These are phyloP conservation scores for Salmacisia buchloeana DNA, from an alignment of 1,284 basidiomycete species.

Conservation along the genomic window DNA sequence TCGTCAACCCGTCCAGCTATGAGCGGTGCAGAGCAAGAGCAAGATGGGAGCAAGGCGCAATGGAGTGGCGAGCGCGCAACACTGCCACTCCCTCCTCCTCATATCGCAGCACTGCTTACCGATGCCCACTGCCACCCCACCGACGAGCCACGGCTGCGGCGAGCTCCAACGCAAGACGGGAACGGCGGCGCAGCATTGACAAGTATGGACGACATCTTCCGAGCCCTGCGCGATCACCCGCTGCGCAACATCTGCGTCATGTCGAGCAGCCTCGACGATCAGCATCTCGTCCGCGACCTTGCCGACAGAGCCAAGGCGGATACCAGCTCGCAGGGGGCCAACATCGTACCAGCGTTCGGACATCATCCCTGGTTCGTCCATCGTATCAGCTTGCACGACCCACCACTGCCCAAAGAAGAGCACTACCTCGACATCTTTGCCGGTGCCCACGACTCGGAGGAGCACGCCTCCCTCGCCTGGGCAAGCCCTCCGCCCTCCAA, in stretches of 20 bases:
- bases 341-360: conserved; percentile 13
- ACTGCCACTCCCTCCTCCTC: neutral
- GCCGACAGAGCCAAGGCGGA: conserved; percentile 5
- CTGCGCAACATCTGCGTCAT: conserved; percentile 31
- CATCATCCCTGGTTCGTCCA: conserved; percentile 45
- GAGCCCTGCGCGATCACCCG: conserved; percentile 10
- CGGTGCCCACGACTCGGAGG: neutral
- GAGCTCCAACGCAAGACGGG: neutral
- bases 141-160: conserved; percentile 30
- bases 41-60: neutral
- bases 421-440: conserved; percentile 32
- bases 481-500: neutral
- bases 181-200: neutral
- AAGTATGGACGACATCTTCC: conserved; percentile 17
- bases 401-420: conserved; percentile 16
- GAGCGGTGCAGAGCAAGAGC: neutral
- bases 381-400: conserved; percentile 29
- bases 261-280: conserved; percentile 38
- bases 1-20: too few species aligned
- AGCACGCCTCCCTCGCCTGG: neutral
- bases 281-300: conserved; percentile 29
- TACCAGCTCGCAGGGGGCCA: neutral
- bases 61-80: neutral
- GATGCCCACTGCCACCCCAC: conserved; percentile 44
- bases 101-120: conserved; percentile 18